These are phyloP conservation scores for Cystobasidium tubakii DNA, from an alignment of 768 basidiomycete species.

Conservation along the genomic window DNA sequence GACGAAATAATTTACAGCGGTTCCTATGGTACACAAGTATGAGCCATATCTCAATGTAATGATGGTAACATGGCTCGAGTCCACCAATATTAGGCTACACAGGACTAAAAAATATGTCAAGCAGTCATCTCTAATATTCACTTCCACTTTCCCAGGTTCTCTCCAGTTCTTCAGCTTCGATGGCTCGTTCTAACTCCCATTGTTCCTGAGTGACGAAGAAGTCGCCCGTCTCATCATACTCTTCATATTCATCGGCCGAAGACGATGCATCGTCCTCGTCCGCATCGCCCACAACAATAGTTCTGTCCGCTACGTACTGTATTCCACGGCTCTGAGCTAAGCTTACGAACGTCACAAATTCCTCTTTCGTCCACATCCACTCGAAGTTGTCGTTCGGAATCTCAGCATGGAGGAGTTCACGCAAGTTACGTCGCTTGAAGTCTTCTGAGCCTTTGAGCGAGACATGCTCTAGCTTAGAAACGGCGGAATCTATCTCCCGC, in stretches of 20 bases:
- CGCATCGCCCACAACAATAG: neutral
- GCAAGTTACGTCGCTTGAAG: neutral
- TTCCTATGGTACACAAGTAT: neutral
- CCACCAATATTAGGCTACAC: neutral
- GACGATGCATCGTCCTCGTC: slow-evolving; percentile 6
- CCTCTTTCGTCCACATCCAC: neutral
- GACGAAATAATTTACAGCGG: neutral
- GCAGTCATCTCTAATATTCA: slow-evolving; percentile 7
- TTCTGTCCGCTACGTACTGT: neutral
- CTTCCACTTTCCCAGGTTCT: slow-evolving; percentile 12
- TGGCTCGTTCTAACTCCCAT: slow-evolving; percentile 2
- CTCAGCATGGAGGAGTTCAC: neutral
- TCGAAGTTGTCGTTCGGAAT: neutral
- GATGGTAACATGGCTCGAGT: neutral
- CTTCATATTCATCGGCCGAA: neutral
- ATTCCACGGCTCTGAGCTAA: neutral
- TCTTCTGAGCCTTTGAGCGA: slow-evolving; percentile 10
- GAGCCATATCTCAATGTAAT: neutral
- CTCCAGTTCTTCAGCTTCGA: slow-evolving; percentile 10
- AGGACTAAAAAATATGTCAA: neutral
- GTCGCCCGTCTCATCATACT: neutral
- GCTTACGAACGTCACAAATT: slow-evolving; percentile 9
- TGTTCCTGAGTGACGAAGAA: slow-evolving; percentile 14
- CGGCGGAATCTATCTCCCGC: neutral
- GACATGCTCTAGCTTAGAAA: neutral